Base-by-base conservation (phyloP, 202 grass and related monocot genomes). In the Brachypodium distachyon region DNA sequence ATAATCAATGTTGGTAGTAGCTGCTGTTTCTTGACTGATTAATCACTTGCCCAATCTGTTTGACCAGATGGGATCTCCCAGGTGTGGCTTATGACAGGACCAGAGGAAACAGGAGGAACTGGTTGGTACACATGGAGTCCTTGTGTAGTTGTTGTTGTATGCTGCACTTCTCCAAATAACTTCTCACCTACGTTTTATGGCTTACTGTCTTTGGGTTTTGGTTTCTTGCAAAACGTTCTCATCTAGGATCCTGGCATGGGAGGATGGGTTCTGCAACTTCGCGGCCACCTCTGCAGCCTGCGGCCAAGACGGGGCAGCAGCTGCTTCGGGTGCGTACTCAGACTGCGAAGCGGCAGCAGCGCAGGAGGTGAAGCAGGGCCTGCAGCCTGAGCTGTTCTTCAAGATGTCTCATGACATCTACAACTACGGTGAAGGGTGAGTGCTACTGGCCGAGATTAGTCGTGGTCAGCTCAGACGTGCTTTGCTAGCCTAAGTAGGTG, bases 341-440 rank as follows among this genome's bases (percentile, higher is more conserved):
- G 81, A 83, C 58, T 67, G 80, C 28, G 84, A 77, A 36, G 60
- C 68, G 16, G 73, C 82, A 1, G 66, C 82, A 12, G 52, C 36
- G 82, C 77, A 86, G 40, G 78, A 85, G 48, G 72, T 7, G 42
- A 61, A 70, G 71, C 55, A 73, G 22, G 67, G 90, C 37, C 90
- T 99, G 57, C 92, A 96, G 69, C 96, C 96, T 12, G 90, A 96
- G 85, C 88, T 96, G 19, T 99, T 99, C 90, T 96, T 99, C 87
- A 99, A 99, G 76, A 99, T 99, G 96, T 99, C 96, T 12, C 90
- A 96, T 69, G 96, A 99, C 83, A 93, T 99, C 77, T 96, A 99
- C 90, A 99, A 99, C 87, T 96, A 92, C 53, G 96, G 96, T 77
- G 90, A 96, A 93, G 90, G 89, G 96, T 96, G 65, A 47, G 82